Evolutionary conservation across 345 rosid species (phyloP).

Genomic region (Salix koriyanagi): DNA sequence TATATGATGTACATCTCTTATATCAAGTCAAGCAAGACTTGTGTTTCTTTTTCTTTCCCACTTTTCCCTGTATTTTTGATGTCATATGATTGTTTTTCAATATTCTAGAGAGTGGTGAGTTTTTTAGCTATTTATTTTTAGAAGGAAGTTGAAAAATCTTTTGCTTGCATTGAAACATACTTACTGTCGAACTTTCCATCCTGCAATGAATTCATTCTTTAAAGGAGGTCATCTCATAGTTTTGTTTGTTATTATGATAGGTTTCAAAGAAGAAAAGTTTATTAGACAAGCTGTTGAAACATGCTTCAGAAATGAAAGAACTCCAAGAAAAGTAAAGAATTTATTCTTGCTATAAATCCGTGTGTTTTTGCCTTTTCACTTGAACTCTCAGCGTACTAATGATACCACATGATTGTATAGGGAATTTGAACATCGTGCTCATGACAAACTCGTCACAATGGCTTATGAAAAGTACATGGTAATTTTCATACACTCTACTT

Average conservation of each 20-base stretch:
- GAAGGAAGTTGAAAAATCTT: constrained; percentile 1
- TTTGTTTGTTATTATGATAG: constrained; percentile 34
- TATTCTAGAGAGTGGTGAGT: not conserved
- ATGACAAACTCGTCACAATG: constrained; percentile 74
- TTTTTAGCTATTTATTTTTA: not conserved
- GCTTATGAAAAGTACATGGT: constrained; percentile 88
- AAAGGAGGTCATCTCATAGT: not conserved
- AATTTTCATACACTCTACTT: constrained; percentile 9
- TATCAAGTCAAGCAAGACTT: not conserved
- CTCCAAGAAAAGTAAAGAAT: constrained; percentile 64
- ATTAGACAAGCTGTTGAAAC: constrained; percentile 55
- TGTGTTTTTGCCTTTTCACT: constrained; percentile 12
- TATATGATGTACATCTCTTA: not conserved
- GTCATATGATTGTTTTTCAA: not conserved
- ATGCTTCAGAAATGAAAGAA: constrained; percentile 57
- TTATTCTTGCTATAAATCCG: constrained; percentile 15
- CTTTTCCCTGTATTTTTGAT: not conserved
- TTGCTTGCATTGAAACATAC: constrained; percentile 1
- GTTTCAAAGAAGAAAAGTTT: constrained; percentile 64
- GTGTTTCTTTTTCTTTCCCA: not conserved
- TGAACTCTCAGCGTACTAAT: not conserved
- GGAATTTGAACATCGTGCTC: constrained; percentile 64
- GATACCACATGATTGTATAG: constrained; percentile 30
- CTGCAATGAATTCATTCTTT: not conserved
- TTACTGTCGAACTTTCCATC: constrained; percentile 12